Evolutionary conservation across 306 rosid species (phyloP).

Genomic region (Quercus wislizeni): DNA sequence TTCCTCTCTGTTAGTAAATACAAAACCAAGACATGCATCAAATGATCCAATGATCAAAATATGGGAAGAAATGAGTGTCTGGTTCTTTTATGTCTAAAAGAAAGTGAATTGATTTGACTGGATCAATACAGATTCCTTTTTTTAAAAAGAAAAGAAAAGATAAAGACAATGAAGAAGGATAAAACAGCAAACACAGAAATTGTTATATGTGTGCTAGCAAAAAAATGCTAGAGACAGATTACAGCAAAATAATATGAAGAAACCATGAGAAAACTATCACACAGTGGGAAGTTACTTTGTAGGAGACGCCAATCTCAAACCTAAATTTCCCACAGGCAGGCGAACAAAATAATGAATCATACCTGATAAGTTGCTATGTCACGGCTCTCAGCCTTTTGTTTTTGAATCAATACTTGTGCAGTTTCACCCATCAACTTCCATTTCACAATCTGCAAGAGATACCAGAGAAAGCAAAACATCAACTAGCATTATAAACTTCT

Average conservation of each 20-base stretch:
- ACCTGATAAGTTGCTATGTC: neutral
- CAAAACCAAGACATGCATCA: neutral
- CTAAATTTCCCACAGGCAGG: neutral
- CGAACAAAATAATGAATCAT: neutral
- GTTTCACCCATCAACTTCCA: neutral
- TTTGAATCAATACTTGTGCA: neutral
- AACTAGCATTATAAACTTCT: too few relatives aligned
- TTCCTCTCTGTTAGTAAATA: neutral
- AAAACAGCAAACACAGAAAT: neutral
- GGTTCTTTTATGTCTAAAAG: neutral
- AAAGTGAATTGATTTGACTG: neutral
- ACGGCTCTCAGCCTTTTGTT: neutral
- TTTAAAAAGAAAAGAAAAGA: neutral
- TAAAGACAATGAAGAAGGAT: neutral
- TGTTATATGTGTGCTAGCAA: neutral
- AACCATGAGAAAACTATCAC: neutral
- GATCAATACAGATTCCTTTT: neutral
- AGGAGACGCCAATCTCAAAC: neutral
- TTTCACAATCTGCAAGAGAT: neutral
- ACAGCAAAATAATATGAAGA: neutral
- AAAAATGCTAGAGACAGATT: neutral
- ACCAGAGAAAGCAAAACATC: neutral
- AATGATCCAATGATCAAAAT: neutral
- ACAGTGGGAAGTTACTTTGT: neutral
- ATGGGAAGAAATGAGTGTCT: neutral